These are phyloP conservation scores for Zygoascus hellenicus DNA, from an alignment of 1,139 yeast genomes.

Conservation along the genomic window DNA sequence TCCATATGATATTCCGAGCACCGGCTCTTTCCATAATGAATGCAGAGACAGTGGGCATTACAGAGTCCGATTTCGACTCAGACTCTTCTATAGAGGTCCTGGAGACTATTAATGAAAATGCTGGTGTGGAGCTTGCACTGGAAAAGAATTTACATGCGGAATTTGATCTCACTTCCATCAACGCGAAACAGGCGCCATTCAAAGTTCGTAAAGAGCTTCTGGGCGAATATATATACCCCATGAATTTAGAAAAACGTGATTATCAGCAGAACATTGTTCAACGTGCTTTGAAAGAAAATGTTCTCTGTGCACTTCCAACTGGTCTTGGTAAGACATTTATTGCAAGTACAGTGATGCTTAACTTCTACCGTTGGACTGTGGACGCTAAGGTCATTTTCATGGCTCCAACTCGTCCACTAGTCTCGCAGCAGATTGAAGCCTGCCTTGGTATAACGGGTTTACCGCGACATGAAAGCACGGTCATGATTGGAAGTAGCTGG, in stretches of 20 bases:
- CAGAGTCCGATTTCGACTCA: conserved; percentile 5
- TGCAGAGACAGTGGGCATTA: conserved; percentile 3
- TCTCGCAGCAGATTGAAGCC: conserved; percentile 96
- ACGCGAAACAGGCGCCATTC: not conserved
- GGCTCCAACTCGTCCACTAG: conserved; percentile 97
- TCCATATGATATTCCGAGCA: too few relatives aligned
- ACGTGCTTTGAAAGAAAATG: conserved; percentile 65
- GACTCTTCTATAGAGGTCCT: conserved; percentile 1
- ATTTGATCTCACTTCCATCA: not conserved
- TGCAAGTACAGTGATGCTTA: conserved; percentile 90
- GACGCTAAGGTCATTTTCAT: conserved; percentile 76
- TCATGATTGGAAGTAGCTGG: conserved; percentile 53
- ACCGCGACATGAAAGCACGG: conserved; percentile 69
- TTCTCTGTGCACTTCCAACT: conserved; percentile 89
- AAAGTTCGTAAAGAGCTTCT: not conserved
- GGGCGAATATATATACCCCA: conserved; percentile 50
- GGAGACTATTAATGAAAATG: not conserved
- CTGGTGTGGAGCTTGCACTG: conserved; percentile 1
- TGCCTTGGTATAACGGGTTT: conserved; percentile 86
- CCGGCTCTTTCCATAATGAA: conserved; percentile 2
- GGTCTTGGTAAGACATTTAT: conserved; percentile 97
- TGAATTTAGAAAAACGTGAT: conserved; percentile 75
- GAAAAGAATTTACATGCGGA: not conserved
- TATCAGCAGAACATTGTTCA: conserved; percentile 80
- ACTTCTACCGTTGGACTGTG: conserved; percentile 78